Base-by-base conservation (phyloP, 2,329 filamentous ascomycete species). In the Aspergillus sojae region DNA sequence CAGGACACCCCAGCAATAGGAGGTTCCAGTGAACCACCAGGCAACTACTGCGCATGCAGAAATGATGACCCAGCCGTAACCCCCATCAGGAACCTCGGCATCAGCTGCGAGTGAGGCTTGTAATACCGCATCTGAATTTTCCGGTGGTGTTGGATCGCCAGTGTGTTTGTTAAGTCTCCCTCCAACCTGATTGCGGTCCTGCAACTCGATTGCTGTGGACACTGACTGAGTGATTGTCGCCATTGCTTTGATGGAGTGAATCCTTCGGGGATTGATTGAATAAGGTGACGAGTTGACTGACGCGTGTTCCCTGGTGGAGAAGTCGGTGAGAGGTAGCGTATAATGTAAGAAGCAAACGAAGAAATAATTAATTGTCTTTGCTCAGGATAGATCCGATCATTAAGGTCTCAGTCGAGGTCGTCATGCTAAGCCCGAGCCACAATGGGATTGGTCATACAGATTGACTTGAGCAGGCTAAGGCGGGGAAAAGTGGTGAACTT, bases 1-100 rank as follows among this genome's bases (percentile, higher is more conserved):
- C 54, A 89, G 76, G 0, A 90, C 81, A 28, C 87, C 88, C 86
- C 87, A 89, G 65, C 81, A 82, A 69, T 87, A 87, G 9, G 80
- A 80, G 0, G 81, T 85, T 57, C 86, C 86, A 56, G 85, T 81
- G 58, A 83, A 80, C 85, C 84, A 87, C 78, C 85, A 89, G 2
- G 83, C 80, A 12, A 87, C 69, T 1, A 85, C 70, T 2, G 82
- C 80, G 67, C 83, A 86, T 36, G 78, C 79, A 3, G 74, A 75
- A 28, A 89, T 83, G 9, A 88, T 78, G 79, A 74, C 60, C 73
- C 73, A 75, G 36, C 67, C 72, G 39, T 73, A 67, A 5, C 72
- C 73, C 19, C 73, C 72, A 21, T 75, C 73, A 4, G 73, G 73
- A 11, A 74, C 80, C 32, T 78, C 67, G 0, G 80, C 78, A 70